Conservation (phyloP, 2,329 filamentous ascomycete genomes). For the Delphinella strobiligena region DNA sequence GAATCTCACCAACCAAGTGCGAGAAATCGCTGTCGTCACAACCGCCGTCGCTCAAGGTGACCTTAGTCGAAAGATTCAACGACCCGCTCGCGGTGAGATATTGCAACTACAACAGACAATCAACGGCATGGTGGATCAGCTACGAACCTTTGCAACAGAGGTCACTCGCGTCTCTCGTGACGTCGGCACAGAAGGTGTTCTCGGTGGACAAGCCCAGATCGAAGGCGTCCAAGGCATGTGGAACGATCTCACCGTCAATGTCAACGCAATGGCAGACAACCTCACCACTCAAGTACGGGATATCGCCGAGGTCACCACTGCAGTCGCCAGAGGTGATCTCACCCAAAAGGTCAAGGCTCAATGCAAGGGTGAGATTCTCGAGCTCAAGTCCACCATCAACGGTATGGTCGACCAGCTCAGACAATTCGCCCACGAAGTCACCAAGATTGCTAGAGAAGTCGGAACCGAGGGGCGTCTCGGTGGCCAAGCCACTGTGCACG, state of each 20-base stretch:
- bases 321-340: slow-evolving; percentile 39
- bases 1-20: slow-evolving; percentile 93
- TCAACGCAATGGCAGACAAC: slow-evolving; percentile 43
- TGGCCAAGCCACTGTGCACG: slow-evolving; percentile 40
- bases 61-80: slow-evolving; percentile 88
- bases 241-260: slow-evolving; percentile 49
- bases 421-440: slow-evolving; percentile 42
- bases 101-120: slow-evolving; percentile 85
- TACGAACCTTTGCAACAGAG: slow-evolving; percentile 54
- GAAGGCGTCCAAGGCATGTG: slow-evolving; percentile 55
- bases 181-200: slow-evolving; percentile 51
- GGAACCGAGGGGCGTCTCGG: slow-evolving; percentile 40
- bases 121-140: slow-evolving; percentile 54
- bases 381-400: slow-evolving; percentile 41
- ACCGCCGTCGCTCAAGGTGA: slow-evolving; percentile 91
- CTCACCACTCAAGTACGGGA: slow-evolving; percentile 42
- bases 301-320: slow-evolving; percentile 41
- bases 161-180: slow-evolving; percentile 53
- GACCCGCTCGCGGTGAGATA: slow-evolving; percentile 89
- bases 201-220: slow-evolving; percentile 52
- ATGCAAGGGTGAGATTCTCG: slow-evolving; percentile 40
- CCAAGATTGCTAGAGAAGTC: slow-evolving; percentile 40
- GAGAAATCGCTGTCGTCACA: slow-evolving; percentile 93
- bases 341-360: slow-evolving; percentile 40
- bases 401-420: slow-evolving; percentile 41